Base-by-base conservation (phyloP, 306 rosid species). In the Gastrolobium villosum region DNA sequence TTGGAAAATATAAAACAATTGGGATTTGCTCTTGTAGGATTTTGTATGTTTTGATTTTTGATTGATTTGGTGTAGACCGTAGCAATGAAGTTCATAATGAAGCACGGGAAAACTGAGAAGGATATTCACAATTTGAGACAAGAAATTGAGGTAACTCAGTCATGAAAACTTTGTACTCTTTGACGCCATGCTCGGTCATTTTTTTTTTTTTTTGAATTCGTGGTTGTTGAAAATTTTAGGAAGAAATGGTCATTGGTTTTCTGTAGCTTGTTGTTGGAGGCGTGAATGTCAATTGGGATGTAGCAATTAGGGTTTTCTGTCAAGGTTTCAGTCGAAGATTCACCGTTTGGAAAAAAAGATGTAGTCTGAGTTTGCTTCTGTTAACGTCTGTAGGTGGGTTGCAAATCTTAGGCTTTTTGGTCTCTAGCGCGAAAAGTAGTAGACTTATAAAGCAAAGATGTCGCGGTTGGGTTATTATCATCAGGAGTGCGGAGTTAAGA, bases 41-140 rank as follows among this genome's bases (percentile, higher is more conserved):
- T 81, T 8, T 43, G n/a, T 5, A 37, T 36, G 50, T 37, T 46
- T 71, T 15, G n/a, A 14, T 67, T 52, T 61, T 13, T 44, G 4
- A 0, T 6, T 34, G 4, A 0, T 46, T 40, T 44, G 7, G 37
- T 10, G 39, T 32, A 95, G 99, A 95, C 98, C 3, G 99, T 95
- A 62, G 99, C 99, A 1, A 95, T 95, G 99, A 95, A 95, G 63
- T 95, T 95, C 72, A 95, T 95, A 11, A 91, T 90, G 97, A 95
- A 95, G 81, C 98, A 95, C n/a, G 98, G 99, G 10, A 93, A 91
- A 72, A 95, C 96, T 8, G 99, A 95, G 35, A 95, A 95, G 74
- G 99, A 95, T 41, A 91, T 95, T 70, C 98, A 86, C 15, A 95
- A 91, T 83, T 72, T 95, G 65, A 87, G 99, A 67, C 99, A 95